phyloP scores from a whole-genome alignment of 2,329 filamentous ascomycete genomes.

The Mycosphaerelloides madeirae region DNA sequence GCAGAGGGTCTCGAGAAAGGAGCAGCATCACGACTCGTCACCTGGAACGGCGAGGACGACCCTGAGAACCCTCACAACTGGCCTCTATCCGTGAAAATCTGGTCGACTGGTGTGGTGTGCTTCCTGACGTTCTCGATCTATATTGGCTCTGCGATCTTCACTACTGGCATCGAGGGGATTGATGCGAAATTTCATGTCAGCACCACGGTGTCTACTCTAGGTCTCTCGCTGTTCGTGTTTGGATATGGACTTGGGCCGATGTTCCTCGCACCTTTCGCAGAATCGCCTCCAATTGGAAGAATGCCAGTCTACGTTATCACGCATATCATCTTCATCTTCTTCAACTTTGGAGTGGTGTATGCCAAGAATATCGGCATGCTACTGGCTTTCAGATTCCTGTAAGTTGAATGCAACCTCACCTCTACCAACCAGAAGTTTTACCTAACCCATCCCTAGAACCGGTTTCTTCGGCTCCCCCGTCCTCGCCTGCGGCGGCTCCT shows the following conservation, averaged over 20 bases:
- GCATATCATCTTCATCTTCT: constrained; percentile 43
- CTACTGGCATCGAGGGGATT: constrained; percentile 39
- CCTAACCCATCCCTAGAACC: no score
- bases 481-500: constrained; percentile 42
- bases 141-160: constrained; percentile 49
- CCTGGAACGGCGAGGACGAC: constrained; percentile 3
- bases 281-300: constrained; percentile 47
- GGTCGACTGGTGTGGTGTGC: constrained; percentile 43
- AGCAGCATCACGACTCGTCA: constrained; percentile 1
- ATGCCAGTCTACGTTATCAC: constrained; percentile 46
- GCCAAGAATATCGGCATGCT: constrained; percentile 49
- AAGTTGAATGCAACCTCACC: no score
- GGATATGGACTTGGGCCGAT: constrained; percentile 48
- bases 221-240: constrained; percentile 47
- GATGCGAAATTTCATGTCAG: constrained; percentile 41
- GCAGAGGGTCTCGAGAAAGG: constrained; percentile 3
- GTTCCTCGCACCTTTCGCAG: constrained; percentile 31
- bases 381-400: constrained; percentile 48
- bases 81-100: constrained; percentile 35
- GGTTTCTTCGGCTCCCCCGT: constrained; percentile 46
- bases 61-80: constrained; percentile 29
- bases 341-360: constrained; percentile 44
- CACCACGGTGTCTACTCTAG: constrained; percentile 40
- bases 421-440: no score
- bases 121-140: constrained; percentile 49